Percentiles rank a stretch among this genome's conserved stretches.
These are phyloP conservation scores for Penicillium sp. DNA, from an alignment of 2,329 filamentous ascomycete genomes.

Conservation along the genomic window DNA sequence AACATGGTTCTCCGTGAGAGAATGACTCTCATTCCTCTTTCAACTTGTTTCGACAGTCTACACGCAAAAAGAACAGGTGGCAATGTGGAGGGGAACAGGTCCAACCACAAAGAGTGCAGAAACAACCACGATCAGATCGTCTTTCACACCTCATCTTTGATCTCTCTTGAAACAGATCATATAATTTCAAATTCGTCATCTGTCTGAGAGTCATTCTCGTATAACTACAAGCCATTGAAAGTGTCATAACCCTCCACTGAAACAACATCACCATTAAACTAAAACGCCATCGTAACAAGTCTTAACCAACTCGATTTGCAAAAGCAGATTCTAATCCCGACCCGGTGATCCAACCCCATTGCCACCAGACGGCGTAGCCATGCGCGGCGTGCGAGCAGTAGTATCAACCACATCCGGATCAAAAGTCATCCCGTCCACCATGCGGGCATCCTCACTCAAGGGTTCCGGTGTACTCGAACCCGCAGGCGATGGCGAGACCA, in stretches of 20 bases:
- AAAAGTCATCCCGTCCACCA: constrained; percentile 69
- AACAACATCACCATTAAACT: neutral
- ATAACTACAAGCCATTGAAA: neutral
- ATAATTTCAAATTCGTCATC: neutral
- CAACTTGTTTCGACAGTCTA: too few species aligned
- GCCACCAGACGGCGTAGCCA: constrained; percentile 39
- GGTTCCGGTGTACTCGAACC: constrained; percentile 45
- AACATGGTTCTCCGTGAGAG: neutral
- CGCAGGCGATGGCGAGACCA: constrained; percentile 40
- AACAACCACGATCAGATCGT: neutral
- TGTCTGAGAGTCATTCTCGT: neutral
- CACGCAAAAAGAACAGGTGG: neutral
- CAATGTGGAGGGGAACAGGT: neutral
- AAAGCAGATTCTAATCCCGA: constrained; percentile 22
- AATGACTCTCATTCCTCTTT: neutral
- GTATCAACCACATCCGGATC: constrained; percentile 65
- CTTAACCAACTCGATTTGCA: constrained; percentile 5
- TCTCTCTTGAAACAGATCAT: too few species aligned
- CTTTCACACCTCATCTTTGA: too few species aligned
- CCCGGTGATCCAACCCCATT: constrained; percentile 16
- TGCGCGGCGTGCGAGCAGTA: constrained; percentile 60
- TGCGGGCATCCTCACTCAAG: constrained; percentile 56
- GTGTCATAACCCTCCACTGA: neutral
- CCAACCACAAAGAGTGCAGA: neutral
- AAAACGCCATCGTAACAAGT: constrained; percentile 15